A percentile compares a stretch with the other conserved stretches of the same genome.
Conservation (phyloP, 2,329 filamentous ascomycete genomes). For the Talaromyces sp. region DNA sequence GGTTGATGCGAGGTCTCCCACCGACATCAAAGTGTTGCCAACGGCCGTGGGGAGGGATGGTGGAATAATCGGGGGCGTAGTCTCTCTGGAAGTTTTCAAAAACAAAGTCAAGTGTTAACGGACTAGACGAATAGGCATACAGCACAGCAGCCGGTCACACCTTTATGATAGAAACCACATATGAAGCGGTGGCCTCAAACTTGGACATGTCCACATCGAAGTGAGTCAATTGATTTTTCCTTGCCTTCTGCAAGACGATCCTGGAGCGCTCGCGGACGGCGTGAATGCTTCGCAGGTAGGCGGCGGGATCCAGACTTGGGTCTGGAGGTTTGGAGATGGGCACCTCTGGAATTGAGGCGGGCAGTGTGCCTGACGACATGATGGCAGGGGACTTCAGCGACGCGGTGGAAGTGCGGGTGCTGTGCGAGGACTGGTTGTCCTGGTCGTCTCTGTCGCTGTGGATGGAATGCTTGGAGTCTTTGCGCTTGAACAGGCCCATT, state of each 20-base stretch:
- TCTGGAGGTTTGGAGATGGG: constrained; percentile 81
- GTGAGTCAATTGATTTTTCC: constrained; percentile 71
- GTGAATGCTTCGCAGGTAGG: constrained; percentile 83
- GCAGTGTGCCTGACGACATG: constrained; percentile 41
- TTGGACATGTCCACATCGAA: constrained; percentile 85
- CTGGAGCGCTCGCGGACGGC: constrained; percentile 76
- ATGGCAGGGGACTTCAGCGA: constrained; percentile 48
- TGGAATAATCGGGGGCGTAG: constrained; percentile 61
- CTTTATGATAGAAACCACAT: constrained; percentile 93
- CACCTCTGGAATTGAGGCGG: constrained; percentile 62
- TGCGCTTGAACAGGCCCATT: constrained; percentile 45
- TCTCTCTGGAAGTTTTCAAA: constrained; percentile 51
- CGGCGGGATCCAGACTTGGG: constrained; percentile 79
- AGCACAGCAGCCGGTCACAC: constrained; percentile 42
- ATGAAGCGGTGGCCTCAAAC: constrained; percentile 75
- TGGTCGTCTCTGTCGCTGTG: constrained; percentile 35
- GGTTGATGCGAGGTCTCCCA: constrained; percentile 44
- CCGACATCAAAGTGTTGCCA: constrained; percentile 63
- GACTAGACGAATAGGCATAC: neutral
- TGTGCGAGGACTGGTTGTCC: constrained; percentile 38
- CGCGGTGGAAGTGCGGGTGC: constrained; percentile 39
- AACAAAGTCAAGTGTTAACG: constrained; percentile 1
- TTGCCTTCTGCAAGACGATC: constrained; percentile 70
- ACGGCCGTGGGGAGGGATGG: constrained; percentile 73
- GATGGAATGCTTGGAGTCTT: constrained; percentile 37